Evolutionary conservation across 768 basidiomycete genomes (phyloP).

Genomic region (Crepidotus variabilis): DNA sequence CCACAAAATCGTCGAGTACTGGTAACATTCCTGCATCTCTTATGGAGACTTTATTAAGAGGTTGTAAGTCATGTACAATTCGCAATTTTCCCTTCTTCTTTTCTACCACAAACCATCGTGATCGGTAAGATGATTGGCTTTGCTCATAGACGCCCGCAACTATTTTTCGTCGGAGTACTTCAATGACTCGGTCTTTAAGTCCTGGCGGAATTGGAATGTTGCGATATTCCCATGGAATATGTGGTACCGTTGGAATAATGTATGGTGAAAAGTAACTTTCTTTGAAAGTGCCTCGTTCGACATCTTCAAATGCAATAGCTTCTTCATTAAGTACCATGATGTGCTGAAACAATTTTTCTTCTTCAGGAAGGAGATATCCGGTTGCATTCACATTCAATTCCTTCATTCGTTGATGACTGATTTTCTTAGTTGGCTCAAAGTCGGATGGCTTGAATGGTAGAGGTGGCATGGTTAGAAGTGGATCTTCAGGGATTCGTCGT

Average conservation of each 20-base stretch:
- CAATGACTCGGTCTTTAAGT: slow-evolving; percentile 17
- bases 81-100: slow-evolving; percentile 6
- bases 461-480: slow-evolving; percentile 15
- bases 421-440: slow-evolving; percentile 15
- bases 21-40: slow-evolving; percentile 5
- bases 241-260: slow-evolving; percentile 19
- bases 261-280: slow-evolving; percentile 18
- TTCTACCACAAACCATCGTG: slow-evolving; percentile 10
- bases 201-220: slow-evolving; percentile 29
- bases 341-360: slow-evolving; percentile 28
- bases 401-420: slow-evolving; percentile 13
- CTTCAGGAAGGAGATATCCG: slow-evolving; percentile 20
- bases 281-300: slow-evolving; percentile 8
- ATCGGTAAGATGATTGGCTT: slow-evolving; percentile 32
- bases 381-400: slow-evolving; percentile 3
- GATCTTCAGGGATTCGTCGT: slow-evolving; percentile 16
- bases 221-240: slow-evolving; percentile 23
- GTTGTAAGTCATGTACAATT: slow-evolving; percentile 7
- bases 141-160: slow-evolving; percentile 26
- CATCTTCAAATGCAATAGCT: slow-evolving; percentile 9
- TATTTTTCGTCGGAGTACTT: slow-evolving; percentile 22
- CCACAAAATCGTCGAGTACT: not conserved
- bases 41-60: slow-evolving; percentile 6
- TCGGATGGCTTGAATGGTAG: slow-evolving; percentile 15
- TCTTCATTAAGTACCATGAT: slow-evolving; percentile 22